Evolutionary conservation across 2,329 filamentous ascomycete genomes (phyloP).

Genomic region (Fusarium anguioides): DNA sequence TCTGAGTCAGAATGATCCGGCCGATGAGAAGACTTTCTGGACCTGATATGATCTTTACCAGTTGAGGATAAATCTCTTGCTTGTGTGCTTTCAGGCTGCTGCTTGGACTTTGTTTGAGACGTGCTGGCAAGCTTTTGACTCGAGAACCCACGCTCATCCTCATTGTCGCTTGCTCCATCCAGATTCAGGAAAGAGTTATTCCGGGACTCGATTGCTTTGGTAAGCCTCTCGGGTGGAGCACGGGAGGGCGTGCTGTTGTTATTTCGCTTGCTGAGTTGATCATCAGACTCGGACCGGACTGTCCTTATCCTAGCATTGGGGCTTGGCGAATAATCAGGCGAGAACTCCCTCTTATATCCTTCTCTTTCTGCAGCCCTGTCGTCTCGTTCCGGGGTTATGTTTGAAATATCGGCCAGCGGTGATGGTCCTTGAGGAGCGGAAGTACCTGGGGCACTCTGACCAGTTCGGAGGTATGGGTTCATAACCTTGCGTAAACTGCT

Average conservation of each 20-base stretch:
- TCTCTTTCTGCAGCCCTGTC: slow-evolving; percentile 39
- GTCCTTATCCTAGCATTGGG: slow-evolving; percentile 76
- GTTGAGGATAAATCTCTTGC: slow-evolving; percentile 21
- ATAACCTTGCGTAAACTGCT: slow-evolving; percentile 88
- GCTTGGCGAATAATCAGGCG: slow-evolving; percentile 79
- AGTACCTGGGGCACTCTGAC: slow-evolving; percentile 43
- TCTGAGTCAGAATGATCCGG: slow-evolving; percentile 48
- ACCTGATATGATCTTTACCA: slow-evolving; percentile 44
- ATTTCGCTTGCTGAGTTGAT: slow-evolving; percentile 30
- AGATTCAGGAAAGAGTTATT: slow-evolving; percentile 64
- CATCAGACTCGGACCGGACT: slow-evolving; percentile 62
- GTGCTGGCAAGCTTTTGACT: slow-evolving; percentile 24
- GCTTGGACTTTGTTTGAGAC: slow-evolving; percentile 22
- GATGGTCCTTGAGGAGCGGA: slow-evolving; percentile 44
- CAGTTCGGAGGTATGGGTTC: slow-evolving; percentile 77
- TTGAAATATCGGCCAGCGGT: slow-evolving; percentile 42
- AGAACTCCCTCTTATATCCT: slow-evolving; percentile 70
- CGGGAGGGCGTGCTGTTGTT: slow-evolving; percentile 54
- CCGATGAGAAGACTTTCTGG: slow-evolving; percentile 41
- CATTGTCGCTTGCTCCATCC: slow-evolving; percentile 60
- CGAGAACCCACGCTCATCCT: slow-evolving; percentile 49
- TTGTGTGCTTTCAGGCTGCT: background rate
- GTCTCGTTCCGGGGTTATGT: slow-evolving; percentile 34
- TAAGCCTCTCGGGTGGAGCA: slow-evolving; percentile 48
- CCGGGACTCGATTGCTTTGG: slow-evolving; percentile 48